These are phyloP conservation scores for Linnemannia elongata DNA, from an alignment of 192 early-diverging fungal species.

Conservation along the genomic window DNA sequence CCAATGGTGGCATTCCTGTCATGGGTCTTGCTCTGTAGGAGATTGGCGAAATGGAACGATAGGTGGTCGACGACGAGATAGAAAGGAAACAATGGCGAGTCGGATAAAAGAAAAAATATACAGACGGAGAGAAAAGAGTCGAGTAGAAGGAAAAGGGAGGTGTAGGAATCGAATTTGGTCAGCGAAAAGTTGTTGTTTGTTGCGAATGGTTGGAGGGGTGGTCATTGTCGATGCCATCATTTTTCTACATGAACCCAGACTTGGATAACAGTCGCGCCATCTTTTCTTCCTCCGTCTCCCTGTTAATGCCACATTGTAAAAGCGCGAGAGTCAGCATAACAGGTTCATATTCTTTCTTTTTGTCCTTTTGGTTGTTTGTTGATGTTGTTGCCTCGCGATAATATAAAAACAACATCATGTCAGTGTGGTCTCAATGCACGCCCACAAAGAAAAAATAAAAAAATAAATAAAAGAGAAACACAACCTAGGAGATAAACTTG, in stretches of 20 bases:
- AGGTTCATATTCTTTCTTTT: background rate
- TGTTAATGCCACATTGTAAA: constrained; percentile 22
- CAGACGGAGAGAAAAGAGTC: background rate
- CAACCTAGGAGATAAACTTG: background rate
- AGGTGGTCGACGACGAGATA: background rate
- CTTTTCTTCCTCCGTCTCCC: constrained; percentile 88
- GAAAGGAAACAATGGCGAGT: background rate
- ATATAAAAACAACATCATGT: background rate
- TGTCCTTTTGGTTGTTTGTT: background rate
- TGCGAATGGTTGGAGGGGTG: background rate
- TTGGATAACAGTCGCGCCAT: constrained; percentile 81
- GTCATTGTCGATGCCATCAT: background rate
- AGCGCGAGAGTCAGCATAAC: background rate
- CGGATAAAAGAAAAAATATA: background rate
- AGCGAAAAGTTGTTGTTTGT: background rate
- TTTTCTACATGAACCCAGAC: constrained; percentile 79
- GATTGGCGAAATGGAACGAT: background rate
- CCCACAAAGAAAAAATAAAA: background rate
- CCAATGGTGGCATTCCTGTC: constrained; percentile 2
- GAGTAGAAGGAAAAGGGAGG: background rate
- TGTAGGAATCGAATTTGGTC: background rate
- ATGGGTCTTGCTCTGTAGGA: constrained; percentile 10
- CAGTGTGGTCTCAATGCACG: background rate
- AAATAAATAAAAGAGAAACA: background rate
- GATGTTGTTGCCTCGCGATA: background rate